Percentiles rank a stretch among this genome's conserved stretches.
These are phyloP conservation scores for Fusarium camptoceras DNA, from an alignment of 2,329 filamentous ascomycete genomes.

Conservation along the genomic window DNA sequence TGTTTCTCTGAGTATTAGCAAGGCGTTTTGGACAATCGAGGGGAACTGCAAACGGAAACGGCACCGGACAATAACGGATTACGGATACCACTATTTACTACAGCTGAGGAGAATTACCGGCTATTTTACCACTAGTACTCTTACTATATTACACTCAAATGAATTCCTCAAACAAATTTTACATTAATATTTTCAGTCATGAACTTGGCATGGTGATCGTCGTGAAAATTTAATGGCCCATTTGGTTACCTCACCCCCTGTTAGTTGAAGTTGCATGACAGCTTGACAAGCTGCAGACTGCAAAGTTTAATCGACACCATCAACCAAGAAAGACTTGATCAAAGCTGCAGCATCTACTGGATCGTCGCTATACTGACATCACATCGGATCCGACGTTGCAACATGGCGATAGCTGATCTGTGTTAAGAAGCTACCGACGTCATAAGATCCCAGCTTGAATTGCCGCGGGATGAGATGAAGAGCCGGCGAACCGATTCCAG, in stretches of 20 bases:
- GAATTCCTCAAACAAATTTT: constrained; percentile 11
- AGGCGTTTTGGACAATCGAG: constrained; percentile 34
- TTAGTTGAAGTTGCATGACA: constrained; percentile 1
- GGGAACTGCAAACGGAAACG: constrained; percentile 1
- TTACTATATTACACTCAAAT: constrained; percentile 23
- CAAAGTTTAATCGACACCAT: neutral
- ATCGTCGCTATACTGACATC: constrained; percentile 27
- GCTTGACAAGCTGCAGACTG: neutral
- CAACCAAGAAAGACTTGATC: constrained; percentile 2
- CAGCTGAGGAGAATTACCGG: constrained; percentile 29
- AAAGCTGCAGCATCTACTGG: neutral
- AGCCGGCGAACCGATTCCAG: constrained; percentile 12
- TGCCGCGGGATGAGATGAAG: constrained; percentile 8
- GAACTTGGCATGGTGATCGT: constrained; percentile 9
- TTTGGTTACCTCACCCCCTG: neutral
- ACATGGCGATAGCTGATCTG: constrained; percentile 9
- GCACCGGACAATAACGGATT: constrained; percentile 29
- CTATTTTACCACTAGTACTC: constrained; percentile 27
- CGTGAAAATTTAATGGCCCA: constrained; percentile 5
- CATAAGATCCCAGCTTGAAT: constrained; percentile 19
- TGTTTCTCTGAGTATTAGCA: constrained; percentile 31
- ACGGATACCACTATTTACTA: constrained; percentile 28
- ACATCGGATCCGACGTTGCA: constrained; percentile 14
- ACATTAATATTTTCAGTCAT: neutral
- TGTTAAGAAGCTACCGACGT: constrained; percentile 17